Percentiles rank a stretch among this genome's conserved stretches.
Conservation (phyloP, 2,329 filamentous ascomycete genomes). For the Immersiporthe knoxdaviesiana region DNA sequence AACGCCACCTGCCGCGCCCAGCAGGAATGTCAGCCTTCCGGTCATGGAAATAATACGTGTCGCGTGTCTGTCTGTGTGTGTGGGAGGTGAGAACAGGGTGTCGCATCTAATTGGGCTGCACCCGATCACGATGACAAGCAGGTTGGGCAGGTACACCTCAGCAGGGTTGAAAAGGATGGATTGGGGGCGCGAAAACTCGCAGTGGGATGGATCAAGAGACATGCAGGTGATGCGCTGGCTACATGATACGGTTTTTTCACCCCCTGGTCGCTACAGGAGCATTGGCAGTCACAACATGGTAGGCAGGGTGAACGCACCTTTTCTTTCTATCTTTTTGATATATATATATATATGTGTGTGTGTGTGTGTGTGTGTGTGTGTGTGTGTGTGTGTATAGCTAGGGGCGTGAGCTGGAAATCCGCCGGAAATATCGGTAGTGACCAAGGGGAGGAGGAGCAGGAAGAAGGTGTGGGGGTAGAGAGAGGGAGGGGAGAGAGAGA, state of each 20-base stretch:
- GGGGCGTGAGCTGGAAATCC: not conserved
- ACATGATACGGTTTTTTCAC: not conserved
- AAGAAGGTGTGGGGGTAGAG: not conserved
- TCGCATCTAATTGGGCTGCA: not conserved
- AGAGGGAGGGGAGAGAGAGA: not conserved
- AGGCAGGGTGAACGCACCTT: not conserved
- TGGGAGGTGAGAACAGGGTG: not conserved
- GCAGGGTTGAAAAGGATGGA: not conserved
- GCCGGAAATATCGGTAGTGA: not conserved
- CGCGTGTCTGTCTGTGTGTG: not conserved
- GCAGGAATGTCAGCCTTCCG: constrained; percentile 15
- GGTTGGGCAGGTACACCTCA: not conserved
- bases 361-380: not conserved
- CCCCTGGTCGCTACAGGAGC: not conserved
- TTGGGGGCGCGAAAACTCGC: constrained; percentile 2
- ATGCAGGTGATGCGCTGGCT: not conserved
- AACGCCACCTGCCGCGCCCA: constrained; percentile 2
- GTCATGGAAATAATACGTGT: not conserved
- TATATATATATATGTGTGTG: no score
- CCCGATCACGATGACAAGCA: constrained; percentile 7
- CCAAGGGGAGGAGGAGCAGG: not conserved
- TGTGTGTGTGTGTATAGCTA: not conserved
- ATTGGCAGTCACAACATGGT: not conserved
- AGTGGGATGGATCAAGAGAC: not conserved
- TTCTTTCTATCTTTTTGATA: not conserved